Evolutionary conservation across 257 asterid species (phyloP).

Genomic region (Capsicum chinense): DNA sequence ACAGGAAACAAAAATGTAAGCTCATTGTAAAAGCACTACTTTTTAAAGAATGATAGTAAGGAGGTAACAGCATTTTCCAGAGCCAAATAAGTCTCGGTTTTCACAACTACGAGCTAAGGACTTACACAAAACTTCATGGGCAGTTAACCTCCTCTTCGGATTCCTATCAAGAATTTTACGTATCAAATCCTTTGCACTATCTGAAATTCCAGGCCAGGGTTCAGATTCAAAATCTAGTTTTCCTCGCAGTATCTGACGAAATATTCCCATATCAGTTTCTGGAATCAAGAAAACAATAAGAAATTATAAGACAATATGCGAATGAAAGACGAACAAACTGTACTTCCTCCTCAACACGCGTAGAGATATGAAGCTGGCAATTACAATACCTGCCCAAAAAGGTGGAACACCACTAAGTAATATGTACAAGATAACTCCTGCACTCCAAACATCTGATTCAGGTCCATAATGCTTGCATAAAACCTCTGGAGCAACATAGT

Average conservation of each 20-base stretch:
- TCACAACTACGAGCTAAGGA: background rate
- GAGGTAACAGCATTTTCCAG: slow-evolving; percentile 11
- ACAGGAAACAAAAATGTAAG: slow-evolving; percentile 27
- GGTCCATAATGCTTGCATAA: slow-evolving; percentile 89
- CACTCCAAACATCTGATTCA: slow-evolving; percentile 97
- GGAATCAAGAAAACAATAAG: slow-evolving; percentile 42
- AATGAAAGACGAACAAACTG: background rate
- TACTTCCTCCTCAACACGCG: background rate
- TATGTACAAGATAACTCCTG: slow-evolving; percentile 90
- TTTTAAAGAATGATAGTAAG: background rate
- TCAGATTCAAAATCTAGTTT: slow-evolving; percentile 86
- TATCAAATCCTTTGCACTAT: slow-evolving; percentile 80
- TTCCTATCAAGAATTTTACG: slow-evolving; percentile 81
- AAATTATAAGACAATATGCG: background rate
- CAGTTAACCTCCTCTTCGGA: slow-evolving; percentile 81
- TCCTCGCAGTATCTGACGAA: slow-evolving; percentile 80
- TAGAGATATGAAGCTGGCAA: slow-evolving; percentile 26
- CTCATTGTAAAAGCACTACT: background rate
- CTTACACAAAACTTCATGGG: slow-evolving; percentile 94
- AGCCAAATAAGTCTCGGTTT: background rate
- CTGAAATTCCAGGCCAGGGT: slow-evolving; percentile 94
- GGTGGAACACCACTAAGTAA: slow-evolving; percentile 96
- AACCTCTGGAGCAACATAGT: slow-evolving; percentile 95
- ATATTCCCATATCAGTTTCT: slow-evolving; percentile 98
- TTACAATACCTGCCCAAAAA: slow-evolving; percentile 79